phyloP scores from a whole-genome alignment of 2,329 filamentous ascomycete genomes.

The Alternaria solani region DNA sequence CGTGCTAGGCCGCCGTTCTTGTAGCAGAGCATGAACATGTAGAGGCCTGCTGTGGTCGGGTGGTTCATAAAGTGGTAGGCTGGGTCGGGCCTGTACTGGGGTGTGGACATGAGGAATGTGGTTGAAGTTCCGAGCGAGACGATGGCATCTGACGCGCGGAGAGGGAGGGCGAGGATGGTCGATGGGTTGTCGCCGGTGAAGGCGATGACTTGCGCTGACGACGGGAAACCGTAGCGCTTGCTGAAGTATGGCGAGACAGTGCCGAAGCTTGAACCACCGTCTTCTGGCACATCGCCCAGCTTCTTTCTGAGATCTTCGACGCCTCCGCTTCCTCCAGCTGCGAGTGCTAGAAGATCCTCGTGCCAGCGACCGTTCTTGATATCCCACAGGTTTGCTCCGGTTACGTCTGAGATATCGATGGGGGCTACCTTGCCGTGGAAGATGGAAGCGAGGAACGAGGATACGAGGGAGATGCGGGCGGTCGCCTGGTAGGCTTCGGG shows the following conservation, averaged over 20 bases:
- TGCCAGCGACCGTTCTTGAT: constrained; percentile 78
- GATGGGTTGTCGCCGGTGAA: constrained; percentile 97
- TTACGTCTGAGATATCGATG: constrained; percentile 92
- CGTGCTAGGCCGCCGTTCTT: constrained; percentile 96
- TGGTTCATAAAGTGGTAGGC: constrained; percentile 99
- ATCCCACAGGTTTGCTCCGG: constrained; percentile 97
- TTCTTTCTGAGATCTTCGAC: constrained; percentile 74
- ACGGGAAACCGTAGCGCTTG: constrained; percentile 76
- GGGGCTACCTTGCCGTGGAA: constrained; percentile 86
- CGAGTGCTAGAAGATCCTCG: constrained; percentile 75
- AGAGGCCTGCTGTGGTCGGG: constrained; percentile 85
- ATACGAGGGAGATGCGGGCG: constrained; percentile 88
- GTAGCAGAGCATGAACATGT: constrained; percentile 99
- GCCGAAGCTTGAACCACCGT: constrained; percentile 83
- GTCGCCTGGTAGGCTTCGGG: constrained; percentile 84
- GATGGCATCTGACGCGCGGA: constrained; percentile 89
- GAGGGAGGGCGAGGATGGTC: constrained; percentile 89
- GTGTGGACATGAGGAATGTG: constrained; percentile 96
- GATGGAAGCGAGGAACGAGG: constrained; percentile 91
- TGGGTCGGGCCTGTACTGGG: constrained; percentile 87
- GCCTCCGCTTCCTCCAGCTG: constrained; percentile 68
- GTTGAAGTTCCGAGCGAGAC: constrained; percentile 94
- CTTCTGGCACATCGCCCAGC: constrained; percentile 79
- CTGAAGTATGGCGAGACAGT: constrained; percentile 80
- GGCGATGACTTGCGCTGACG: constrained; percentile 78